Evolutionary conservation across 2,329 filamentous ascomycete genomes (phyloP), one percentile per base, ranked within the genome.

Genomic region (Chalara sp.): DNA sequence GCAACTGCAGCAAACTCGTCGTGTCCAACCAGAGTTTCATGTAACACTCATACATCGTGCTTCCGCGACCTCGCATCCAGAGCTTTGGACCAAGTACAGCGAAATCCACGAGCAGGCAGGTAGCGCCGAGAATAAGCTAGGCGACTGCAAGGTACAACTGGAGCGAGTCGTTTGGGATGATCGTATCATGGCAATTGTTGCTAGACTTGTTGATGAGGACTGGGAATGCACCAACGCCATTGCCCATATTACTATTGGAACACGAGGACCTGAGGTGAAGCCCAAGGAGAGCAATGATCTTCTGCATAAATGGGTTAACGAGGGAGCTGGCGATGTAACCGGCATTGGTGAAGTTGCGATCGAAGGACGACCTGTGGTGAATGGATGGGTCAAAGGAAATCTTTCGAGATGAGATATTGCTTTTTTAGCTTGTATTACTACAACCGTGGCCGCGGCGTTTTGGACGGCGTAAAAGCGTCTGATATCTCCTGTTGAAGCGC

Each of bases 241-340:
- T 32, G 83, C 91, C 8, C 93, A 99, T 66, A 81, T 99, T 53
- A 99, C 93, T 0, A 76, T 97, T 6, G 93, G 93, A 21, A 99
- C 93, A 0, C 80, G 83, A 7, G 79, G 83, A 57, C 69, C 75
- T 44, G 68, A 75, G 6, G 81, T 97, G 62, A 97, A 96, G 72
- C 92, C 93, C 0, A 91, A 87, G 69, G 92, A 99, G 73, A 95
- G 91, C 71, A 99, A 99, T 64, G 84, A 89, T 53, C 61, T 99
- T 63, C 68, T 99, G 52, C 76, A 76, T 56, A 74, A 75, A 53
- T 97, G 92, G 92, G 65, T 93, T 54, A 75, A 84, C 55, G 67
- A 70, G 46, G 81, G 81, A 0, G 74, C 58, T 51, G 61, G 62
- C 32, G 62, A 63, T 52, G 54, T 56, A 10, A 61, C 57, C 13